A percentile compares a stretch with the other conserved stretches of the same genome.
These are phyloP conservation scores for Vickermania spadyakhi DNA, from an alignment of 208 protist genomes.

Conservation along the genomic window DNA sequence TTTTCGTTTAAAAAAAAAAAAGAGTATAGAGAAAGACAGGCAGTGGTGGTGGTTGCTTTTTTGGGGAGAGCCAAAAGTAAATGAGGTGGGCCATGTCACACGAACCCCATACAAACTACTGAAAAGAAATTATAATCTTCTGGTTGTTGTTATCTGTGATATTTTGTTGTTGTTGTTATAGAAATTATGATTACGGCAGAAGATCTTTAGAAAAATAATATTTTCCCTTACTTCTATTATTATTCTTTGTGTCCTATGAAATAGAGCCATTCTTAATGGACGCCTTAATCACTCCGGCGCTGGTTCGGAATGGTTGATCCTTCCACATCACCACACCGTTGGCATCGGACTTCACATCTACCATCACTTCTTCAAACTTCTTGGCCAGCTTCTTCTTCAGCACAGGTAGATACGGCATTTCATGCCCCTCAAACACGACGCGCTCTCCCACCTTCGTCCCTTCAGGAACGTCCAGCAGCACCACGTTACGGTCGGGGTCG, in stretches of 20 bases:
- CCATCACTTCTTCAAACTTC: conserved; percentile 80
- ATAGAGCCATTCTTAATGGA: conserved; percentile 53
- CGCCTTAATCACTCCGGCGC: conserved; percentile 47
- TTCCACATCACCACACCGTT: conserved; percentile 69
- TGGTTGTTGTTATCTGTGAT: no score
- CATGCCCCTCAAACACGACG: conserved; percentile 81
- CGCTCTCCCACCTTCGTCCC: conserved; percentile 81
- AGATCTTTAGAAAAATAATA: conserved; percentile 3
- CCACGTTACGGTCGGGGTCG: conserved; percentile 37
- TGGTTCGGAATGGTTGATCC: conserved; percentile 55
- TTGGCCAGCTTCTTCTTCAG: conserved; percentile 91
- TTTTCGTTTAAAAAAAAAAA: no score
- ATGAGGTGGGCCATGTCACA: no score
- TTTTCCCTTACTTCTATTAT: background rate
- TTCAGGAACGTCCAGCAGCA: conserved; percentile 79
- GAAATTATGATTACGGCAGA: no score
- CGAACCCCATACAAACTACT: no score
- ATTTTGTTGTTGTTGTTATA: no score
- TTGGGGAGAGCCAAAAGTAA: no score
- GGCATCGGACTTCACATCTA: conserved; percentile 52
- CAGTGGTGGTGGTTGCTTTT: no score
- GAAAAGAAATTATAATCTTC: no score
- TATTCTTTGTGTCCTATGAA: conserved; percentile 30
- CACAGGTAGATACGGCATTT: conserved; percentile 64
- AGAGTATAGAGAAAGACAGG: no score